phyloP scores from a whole-genome alignment of 2,329 filamentous ascomycete species.

The Colletotrichum falcatum region DNA sequence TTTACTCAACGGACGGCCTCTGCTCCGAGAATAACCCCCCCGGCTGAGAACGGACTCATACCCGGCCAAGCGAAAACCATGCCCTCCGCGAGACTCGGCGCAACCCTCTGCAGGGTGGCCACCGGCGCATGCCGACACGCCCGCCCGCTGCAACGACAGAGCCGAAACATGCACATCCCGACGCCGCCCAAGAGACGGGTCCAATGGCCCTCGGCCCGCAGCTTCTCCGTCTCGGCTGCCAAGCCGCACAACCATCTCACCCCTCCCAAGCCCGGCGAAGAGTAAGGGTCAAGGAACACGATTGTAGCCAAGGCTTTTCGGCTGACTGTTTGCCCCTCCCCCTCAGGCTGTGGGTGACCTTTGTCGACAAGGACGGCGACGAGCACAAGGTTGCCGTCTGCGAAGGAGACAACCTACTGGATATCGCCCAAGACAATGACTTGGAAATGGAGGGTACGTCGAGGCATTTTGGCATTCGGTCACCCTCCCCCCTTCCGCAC shows the following conservation, averaged over 20 bases:
- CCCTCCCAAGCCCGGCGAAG: slow-evolving; percentile 89
- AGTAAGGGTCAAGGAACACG: slow-evolving; percentile 70
- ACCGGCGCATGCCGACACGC: slow-evolving; percentile 47
- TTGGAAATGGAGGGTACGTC: slow-evolving; percentile 90
- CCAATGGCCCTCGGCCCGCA: slow-evolving; percentile 49
- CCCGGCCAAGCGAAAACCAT: slow-evolving; percentile 22
- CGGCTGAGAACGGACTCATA: slow-evolving; percentile 23
- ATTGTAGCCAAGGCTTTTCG: neutral
- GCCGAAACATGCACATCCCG: slow-evolving; percentile 15
- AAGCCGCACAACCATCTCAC: slow-evolving; percentile 82
- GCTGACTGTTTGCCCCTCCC: slow-evolving; percentile 16
- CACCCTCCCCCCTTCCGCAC: too few relatives aligned
- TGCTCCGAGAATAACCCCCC: neutral
- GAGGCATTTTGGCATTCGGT: too few relatives aligned
- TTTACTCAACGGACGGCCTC: neutral
- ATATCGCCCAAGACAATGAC: slow-evolving; percentile 94
- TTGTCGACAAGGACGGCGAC: slow-evolving; percentile 89
- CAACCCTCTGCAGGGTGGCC: slow-evolving; percentile 50
- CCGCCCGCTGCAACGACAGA: slow-evolving; percentile 44
- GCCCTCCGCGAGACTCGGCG: slow-evolving; percentile 27
- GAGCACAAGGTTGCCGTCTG: slow-evolving; percentile 82
- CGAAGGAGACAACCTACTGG: slow-evolving; percentile 91
- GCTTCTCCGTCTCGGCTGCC: slow-evolving; percentile 74
- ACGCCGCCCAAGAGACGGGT: slow-evolving; percentile 6
- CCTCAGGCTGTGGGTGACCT: slow-evolving; percentile 84